Percentiles rank a stretch among this genome's conserved stretches.
phyloP scores from a whole-genome alignment of 768 basidiomycete species.

The Hortiboletus campestris region DNA sequence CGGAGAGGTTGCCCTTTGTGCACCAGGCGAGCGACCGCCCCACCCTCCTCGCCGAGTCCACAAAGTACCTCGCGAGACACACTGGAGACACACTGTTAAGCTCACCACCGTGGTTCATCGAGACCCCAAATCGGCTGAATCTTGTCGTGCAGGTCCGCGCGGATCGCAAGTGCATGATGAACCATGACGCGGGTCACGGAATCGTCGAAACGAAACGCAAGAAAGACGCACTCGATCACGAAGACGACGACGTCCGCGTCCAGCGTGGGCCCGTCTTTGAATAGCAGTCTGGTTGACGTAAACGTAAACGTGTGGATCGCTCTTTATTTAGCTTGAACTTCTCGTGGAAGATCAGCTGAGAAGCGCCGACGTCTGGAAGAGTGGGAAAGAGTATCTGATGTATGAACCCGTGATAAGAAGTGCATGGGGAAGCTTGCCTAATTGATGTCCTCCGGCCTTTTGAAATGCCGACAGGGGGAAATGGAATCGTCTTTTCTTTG shows the following conservation, averaged over 20 bases:
- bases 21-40: conserved; percentile 39
- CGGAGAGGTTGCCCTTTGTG: conserved; percentile 59
- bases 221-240: neutral
- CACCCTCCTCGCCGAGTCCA: conserved; percentile 21
- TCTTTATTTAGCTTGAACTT: conserved; percentile 43
- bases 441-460: conserved; percentile 62
- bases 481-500: conserved; percentile 50
- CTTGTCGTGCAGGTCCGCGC: neutral
- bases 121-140: conserved; percentile 20
- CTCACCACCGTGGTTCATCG: conserved; percentile 24
- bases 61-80: conserved; percentile 50
- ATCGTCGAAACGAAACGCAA: neutral
- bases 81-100: conserved; percentile 30
- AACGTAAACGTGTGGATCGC: conserved; percentile 33
- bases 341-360: conserved; percentile 40
- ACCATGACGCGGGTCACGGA: neutral
- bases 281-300: conserved; percentile 18
- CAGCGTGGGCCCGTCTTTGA: conserved; percentile 30
- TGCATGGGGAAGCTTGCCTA: conserved; percentile 39
- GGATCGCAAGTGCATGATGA: conserved; percentile 4
- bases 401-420: neutral
- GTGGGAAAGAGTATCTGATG: no score
- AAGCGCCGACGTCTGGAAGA: conserved; percentile 35
- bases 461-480: conserved; percentile 45
- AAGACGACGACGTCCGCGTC: conserved; percentile 40